These are phyloP conservation scores for Plasmodium sp. DNA, from an alignment of 169 alveolate species.

Conservation along the genomic window DNA sequence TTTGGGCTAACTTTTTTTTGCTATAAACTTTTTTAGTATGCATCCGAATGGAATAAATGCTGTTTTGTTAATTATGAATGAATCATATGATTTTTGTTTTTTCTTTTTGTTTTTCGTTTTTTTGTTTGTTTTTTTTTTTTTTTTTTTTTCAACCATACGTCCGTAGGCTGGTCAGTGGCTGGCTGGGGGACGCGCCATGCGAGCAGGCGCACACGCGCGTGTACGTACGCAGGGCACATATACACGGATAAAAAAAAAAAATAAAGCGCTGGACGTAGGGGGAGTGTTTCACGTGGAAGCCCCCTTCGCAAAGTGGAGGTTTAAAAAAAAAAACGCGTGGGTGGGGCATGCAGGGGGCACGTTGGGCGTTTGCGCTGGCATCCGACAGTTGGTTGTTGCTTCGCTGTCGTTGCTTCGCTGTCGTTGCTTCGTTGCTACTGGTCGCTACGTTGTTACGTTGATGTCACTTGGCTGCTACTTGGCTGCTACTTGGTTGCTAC, in stretches of 20 bases:
- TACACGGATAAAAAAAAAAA: neutral
- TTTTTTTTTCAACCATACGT: neutral
- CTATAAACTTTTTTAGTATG: neutral
- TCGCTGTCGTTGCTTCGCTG: neutral
- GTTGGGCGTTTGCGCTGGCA: neutral
- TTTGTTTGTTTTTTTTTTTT: neutral
- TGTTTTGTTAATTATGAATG: neutral
- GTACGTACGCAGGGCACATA: neutral
- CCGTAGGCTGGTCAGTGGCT: neutral
- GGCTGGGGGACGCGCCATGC: neutral
- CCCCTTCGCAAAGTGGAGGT: neutral
- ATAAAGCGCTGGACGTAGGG: neutral
- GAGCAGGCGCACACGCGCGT: neutral
- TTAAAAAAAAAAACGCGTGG: neutral
- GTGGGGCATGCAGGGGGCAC: neutral
- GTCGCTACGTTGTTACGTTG: neutral
- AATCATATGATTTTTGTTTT: neutral
- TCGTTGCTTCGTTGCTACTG: neutral
- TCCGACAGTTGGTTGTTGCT: neutral
- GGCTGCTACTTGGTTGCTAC: neutral
- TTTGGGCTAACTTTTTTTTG: neutral
- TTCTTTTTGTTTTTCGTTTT: neutral
- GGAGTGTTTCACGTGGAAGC: neutral
- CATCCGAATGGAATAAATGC: neutral
- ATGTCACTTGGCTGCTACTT: neutral